Conservation (phyloP, 208 protist genomes). For the Wallacemonas collosoma region DNA sequence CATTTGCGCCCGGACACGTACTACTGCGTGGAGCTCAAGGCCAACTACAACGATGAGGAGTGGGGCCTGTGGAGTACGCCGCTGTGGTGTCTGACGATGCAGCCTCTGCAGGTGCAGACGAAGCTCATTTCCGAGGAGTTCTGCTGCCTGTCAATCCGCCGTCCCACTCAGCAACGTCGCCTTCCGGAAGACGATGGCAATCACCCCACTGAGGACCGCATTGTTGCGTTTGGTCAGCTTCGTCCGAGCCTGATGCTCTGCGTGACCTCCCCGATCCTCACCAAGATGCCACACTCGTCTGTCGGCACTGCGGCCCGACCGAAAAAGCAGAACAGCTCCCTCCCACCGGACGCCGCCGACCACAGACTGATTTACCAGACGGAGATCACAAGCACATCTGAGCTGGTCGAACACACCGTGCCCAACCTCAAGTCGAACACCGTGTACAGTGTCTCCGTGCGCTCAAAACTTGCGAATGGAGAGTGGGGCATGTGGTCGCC, state of each 20-base stretch:
- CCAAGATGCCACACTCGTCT: slow-evolving; percentile 62
- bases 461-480: slow-evolving; percentile 82
- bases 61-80: slow-evolving; percentile 92
- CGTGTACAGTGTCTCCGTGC: slow-evolving; percentile 85
- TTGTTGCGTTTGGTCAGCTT: slow-evolving; percentile 77
- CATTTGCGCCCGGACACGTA: slow-evolving; percentile 86
- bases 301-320: slow-evolving; percentile 31
- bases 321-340: slow-evolving; percentile 61
- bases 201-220: slow-evolving; percentile 57
- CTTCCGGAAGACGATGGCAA: slow-evolving; percentile 91
- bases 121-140: slow-evolving; percentile 92
- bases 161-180: slow-evolving; percentile 70
- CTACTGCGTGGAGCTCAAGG: slow-evolving; percentile 92
- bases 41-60: slow-evolving; percentile 94
- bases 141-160: slow-evolving; percentile 71
- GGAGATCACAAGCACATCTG: slow-evolving; percentile 64
- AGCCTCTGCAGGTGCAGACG: slow-evolving; percentile 80
- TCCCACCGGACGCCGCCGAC: slow-evolving; percentile 71
- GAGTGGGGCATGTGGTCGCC: slow-evolving; percentile 93
- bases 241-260: slow-evolving; percentile 88
- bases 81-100: slow-evolving; percentile 92
- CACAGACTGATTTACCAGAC: slow-evolving; percentile 88
- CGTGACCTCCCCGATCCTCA: slow-evolving; percentile 84
- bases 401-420: slow-evolving; percentile 74
- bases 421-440: slow-evolving; percentile 88